Evolutionary conservation across 257 asterid genomes (phyloP).

Genomic region (Nyctanthes arbortristis): DNA sequence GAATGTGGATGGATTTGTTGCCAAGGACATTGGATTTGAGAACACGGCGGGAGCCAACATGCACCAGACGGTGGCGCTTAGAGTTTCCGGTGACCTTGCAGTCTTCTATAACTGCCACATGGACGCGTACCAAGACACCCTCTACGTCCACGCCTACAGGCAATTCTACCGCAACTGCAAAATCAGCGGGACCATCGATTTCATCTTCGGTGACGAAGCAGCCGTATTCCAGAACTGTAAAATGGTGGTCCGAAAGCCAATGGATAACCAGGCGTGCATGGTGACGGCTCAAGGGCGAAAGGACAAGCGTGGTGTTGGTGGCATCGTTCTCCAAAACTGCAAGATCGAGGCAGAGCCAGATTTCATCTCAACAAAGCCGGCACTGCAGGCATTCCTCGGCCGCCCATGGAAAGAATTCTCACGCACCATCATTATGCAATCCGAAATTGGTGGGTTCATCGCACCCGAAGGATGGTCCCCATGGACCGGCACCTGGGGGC

Average conservation of each 20-base stretch:
- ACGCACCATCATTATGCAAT: conserved; percentile 67
- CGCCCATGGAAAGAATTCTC: conserved; percentile 87
- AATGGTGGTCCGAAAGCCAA: conserved; percentile 65
- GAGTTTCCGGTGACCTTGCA: conserved; percentile 65
- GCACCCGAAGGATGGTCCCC: conserved; percentile 75
- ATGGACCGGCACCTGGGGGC: conserved; percentile 63
- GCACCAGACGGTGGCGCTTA: conserved; percentile 76
- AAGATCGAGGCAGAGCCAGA: conserved; percentile 48
- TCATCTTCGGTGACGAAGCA: conserved; percentile 71
- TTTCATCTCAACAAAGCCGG: conserved; percentile 25
- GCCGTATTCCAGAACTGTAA: conserved; percentile 66
- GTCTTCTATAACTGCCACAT: conserved; percentile 64
- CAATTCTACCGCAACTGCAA: conserved; percentile 70
- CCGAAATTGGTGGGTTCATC: conserved; percentile 50
- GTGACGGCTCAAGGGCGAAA: conserved; percentile 89
- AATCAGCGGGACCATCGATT: conserved; percentile 79
- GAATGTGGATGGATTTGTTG: conserved; percentile 59
- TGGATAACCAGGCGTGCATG: conserved; percentile 68
- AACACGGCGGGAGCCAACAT: conserved; percentile 69
- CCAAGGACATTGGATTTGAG: conserved; percentile 72
- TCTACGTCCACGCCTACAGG: conserved; percentile 68
- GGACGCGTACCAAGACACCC: conserved; percentile 75
- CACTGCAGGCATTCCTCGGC: conserved; percentile 50
- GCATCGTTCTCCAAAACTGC: conserved; percentile 52
- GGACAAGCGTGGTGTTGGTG: conserved; percentile 51